phyloP scores from a whole-genome alignment of 768 basidiomycete species.

The Termitomyces titanicus region DNA sequence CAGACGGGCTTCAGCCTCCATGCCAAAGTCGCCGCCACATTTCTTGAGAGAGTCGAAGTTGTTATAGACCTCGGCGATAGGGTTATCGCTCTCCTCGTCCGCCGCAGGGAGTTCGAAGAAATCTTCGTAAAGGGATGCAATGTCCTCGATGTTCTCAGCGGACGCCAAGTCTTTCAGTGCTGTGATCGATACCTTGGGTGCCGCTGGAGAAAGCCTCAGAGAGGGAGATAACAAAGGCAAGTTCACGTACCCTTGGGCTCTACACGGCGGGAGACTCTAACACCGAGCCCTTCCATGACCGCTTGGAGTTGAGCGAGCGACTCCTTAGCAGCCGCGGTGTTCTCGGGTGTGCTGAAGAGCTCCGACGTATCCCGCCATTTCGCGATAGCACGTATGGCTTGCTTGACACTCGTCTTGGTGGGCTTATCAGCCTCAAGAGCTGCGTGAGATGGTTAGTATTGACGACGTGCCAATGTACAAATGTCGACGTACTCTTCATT shows the following conservation, averaged over 20 bases:
- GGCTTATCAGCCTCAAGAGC: background rate
- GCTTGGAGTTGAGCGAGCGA: constrained; percentile 1
- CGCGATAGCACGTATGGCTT: background rate
- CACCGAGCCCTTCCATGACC: constrained; percentile 7
- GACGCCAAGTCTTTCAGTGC: constrained; percentile 11
- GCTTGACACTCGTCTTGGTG: background rate
- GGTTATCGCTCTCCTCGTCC: background rate
- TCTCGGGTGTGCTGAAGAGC: background rate
- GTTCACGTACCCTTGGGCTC: constrained; percentile 3
- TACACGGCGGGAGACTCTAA: background rate
- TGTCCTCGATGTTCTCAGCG: constrained; percentile 1
- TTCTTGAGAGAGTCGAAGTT: background rate
- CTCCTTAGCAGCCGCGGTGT: background rate
- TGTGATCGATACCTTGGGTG: background rate
- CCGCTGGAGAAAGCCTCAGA: background rate
- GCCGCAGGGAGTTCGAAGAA: background rate
- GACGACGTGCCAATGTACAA: background rate
- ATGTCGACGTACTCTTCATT: constrained; percentile 5
- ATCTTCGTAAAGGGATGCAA: constrained; percentile 2
- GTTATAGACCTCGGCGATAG: background rate
- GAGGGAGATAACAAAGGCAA: background rate
- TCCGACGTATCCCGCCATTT: constrained; percentile 3
- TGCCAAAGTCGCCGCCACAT: constrained; percentile 4
- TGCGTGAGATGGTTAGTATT: background rate
- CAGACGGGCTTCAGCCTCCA: constrained; percentile 7